Conservation (phyloP, 345 rosid genomes). For the Populus tremula region DNA sequence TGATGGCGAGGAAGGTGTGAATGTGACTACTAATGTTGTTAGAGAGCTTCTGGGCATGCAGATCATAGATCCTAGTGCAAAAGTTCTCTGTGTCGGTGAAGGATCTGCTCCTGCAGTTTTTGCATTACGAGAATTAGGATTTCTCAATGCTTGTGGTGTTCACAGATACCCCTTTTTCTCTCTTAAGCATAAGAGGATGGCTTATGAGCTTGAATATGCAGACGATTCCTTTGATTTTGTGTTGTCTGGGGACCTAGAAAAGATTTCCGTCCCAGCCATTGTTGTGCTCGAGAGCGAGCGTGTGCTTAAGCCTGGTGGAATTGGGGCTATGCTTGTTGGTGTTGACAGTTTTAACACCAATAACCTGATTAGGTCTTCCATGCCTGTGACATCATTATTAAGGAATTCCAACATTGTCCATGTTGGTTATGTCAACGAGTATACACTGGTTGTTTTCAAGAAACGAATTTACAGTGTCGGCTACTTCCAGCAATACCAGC, state of each 20-base stretch:
- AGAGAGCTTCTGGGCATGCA: conserved; percentile 51
- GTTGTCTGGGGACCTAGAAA: conserved; percentile 58
- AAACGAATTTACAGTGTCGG: conserved; percentile 38
- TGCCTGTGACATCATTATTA: conserved; percentile 65
- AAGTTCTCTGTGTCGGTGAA: conserved; percentile 75
- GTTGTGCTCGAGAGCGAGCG: conserved; percentile 88
- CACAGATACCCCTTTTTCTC: conserved; percentile 56
- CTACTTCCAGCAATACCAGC: conserved; percentile 42
- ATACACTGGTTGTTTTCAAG: conserved; percentile 69
- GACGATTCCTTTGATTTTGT: conserved; percentile 73
- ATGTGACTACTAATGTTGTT: conserved; percentile 47
- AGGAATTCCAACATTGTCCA: conserved; percentile 64
- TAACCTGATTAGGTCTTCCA: conserved; percentile 67
- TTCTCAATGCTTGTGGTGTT: conserved; percentile 47
- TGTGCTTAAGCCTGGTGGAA: conserved; percentile 70
- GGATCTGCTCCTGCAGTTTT: conserved; percentile 52
- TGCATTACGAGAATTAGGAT: conserved; percentile 58
- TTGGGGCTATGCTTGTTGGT: conserved; percentile 72
- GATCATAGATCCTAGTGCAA: conserved; percentile 43
- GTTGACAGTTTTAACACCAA: conserved; percentile 40
- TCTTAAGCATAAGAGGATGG: conserved; percentile 49
- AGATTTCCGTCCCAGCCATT: conserved; percentile 62
- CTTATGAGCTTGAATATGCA: conserved; percentile 53
- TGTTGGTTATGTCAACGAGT: conserved; percentile 53
- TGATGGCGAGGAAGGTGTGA: conserved; percentile 45